Evolutionary conservation across 2,329 filamentous ascomycete genomes (phyloP).

Genomic region (Cladosporium cucumerinum): DNA sequence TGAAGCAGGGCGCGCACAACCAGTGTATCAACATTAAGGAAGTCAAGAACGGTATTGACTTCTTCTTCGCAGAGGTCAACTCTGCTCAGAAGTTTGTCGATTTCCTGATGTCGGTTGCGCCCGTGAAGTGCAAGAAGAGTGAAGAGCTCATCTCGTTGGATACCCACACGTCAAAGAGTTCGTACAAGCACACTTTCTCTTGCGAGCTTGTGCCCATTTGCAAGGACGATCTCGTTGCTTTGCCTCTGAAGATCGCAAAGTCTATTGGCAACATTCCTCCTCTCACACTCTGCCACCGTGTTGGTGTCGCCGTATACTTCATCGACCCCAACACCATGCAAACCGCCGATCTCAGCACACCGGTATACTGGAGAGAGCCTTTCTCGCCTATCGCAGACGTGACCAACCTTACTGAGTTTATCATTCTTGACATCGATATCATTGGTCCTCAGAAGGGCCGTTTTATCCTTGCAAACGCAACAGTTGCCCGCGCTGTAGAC

Average conservation of each 20-base stretch:
- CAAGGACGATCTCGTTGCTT: conserved; percentile 93
- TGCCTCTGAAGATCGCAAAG: conserved; percentile 86
- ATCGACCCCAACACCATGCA: conserved; percentile 89
- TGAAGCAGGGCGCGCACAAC: conserved; percentile 87
- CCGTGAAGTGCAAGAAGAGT: conserved; percentile 76
- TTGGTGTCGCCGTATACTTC: conserved; percentile 86
- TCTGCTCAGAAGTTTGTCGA: conserved; percentile 91
- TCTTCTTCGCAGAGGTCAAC: conserved; percentile 86
- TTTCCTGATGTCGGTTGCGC: conserved; percentile 78
- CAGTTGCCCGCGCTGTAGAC: conserved; percentile 81
- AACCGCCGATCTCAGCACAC: conserved; percentile 76
- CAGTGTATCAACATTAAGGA: conserved; percentile 99
- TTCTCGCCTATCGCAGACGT: conserved; percentile 82
- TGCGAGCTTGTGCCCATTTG: conserved; percentile 89
- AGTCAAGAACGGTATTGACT: conserved; percentile 91
- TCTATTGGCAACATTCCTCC: conserved; percentile 84
- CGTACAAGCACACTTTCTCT: conserved; percentile 92
- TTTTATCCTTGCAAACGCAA: conserved; percentile 81
- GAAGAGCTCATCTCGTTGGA: conserved; percentile 93
- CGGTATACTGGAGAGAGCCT: conserved; percentile 86
- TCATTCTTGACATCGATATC: conserved; percentile 90
- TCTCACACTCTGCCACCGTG: conserved; percentile 77
- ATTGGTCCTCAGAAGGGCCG: conserved; percentile 72
- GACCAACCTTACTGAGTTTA: conserved; percentile 82
- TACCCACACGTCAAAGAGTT: conserved; percentile 82